Percentiles rank a stretch among this genome's conserved stretches.
Conservation (phyloP, 2,329 filamentous ascomycete species). For the Aureobasidium musti region DNA sequence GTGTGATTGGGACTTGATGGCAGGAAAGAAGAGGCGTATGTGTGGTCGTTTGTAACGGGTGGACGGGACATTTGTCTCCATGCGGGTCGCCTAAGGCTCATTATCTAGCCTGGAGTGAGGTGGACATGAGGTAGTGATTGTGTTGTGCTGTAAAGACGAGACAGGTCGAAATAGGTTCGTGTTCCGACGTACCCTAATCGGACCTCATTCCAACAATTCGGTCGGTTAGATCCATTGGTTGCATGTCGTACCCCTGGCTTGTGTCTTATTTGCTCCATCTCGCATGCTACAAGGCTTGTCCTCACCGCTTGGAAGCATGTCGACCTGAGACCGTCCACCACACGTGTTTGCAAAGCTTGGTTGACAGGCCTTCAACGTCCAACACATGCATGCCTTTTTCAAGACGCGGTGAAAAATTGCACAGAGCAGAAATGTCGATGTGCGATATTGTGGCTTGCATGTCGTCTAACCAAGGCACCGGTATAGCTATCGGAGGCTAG, state of each 20-base stretch:
- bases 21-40: neutral
- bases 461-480: slow-evolving; percentile 19
- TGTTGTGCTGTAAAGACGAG: neutral
- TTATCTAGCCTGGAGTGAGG: neutral
- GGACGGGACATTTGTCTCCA: neutral
- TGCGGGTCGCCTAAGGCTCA: slow-evolving; percentile 7
- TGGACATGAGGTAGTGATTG: neutral
- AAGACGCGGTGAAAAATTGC: slow-evolving; percentile 14
- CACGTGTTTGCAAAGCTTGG: slow-evolving; percentile 27
- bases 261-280: neutral
- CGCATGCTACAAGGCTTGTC: neutral
- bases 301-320: slow-evolving; percentile 6
- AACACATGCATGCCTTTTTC: slow-evolving; percentile 16
- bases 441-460: slow-evolving; percentile 25
- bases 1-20: neutral
- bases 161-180: slow-evolving; percentile 7
- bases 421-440: neutral
- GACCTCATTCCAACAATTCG: slow-evolving; percentile 4
- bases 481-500: neutral
- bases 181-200: slow-evolving; percentile 5
- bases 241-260: neutral
- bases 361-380: neutral
- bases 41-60: slow-evolving; percentile 15
- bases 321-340: neutral
- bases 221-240: slow-evolving; percentile 7